Percentiles rank a stretch among this genome's conserved stretches.
These are phyloP conservation scores for Iberis amara DNA, from an alignment of 441 rosid species.

Conservation along the genomic window DNA sequence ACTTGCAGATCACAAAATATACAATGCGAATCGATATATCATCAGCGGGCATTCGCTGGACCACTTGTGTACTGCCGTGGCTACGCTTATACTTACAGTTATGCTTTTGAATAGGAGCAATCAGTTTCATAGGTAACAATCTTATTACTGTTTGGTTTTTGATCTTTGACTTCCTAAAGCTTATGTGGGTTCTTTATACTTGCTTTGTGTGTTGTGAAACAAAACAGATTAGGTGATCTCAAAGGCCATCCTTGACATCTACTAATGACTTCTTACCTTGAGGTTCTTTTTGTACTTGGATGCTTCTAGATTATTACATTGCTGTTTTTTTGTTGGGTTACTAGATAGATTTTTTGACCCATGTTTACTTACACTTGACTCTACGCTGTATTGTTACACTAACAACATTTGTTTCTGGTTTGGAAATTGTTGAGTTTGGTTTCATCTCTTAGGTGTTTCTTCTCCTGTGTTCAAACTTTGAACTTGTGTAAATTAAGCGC, in stretches of 20 bases:
- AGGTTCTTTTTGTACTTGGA: background rate
- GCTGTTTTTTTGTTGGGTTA: constrained; percentile 13
- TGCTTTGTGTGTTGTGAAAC: constrained; percentile 24
- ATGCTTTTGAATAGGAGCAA: constrained; percentile 65
- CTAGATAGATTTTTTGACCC: constrained; percentile 16
- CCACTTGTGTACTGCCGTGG: constrained; percentile 55
- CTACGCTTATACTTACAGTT: constrained; percentile 46
- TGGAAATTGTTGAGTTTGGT: background rate
- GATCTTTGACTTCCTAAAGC: constrained; percentile 1
- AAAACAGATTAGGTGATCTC: constrained; percentile 50
- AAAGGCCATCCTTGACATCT: constrained; percentile 41
- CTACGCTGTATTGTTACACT: background rate
- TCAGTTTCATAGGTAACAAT: constrained; percentile 54
- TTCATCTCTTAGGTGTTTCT: background rate
- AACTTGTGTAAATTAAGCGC: background rate
- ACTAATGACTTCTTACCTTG: background rate
- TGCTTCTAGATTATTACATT: constrained; percentile 1
- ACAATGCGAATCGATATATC: constrained; percentile 42
- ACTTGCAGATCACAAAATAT: constrained; percentile 57
- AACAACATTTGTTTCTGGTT: background rate
- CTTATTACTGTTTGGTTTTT: background rate
- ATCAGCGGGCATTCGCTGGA: constrained; percentile 76
- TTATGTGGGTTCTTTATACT: background rate
- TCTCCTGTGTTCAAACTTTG: background rate
- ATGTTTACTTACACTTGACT: background rate